Percentiles rank a stretch among this genome's conserved stretches.
phyloP scores from a whole-genome alignment of 225 moss, liverwort and hornwort genomes.

The Ulota crispa region DNA sequence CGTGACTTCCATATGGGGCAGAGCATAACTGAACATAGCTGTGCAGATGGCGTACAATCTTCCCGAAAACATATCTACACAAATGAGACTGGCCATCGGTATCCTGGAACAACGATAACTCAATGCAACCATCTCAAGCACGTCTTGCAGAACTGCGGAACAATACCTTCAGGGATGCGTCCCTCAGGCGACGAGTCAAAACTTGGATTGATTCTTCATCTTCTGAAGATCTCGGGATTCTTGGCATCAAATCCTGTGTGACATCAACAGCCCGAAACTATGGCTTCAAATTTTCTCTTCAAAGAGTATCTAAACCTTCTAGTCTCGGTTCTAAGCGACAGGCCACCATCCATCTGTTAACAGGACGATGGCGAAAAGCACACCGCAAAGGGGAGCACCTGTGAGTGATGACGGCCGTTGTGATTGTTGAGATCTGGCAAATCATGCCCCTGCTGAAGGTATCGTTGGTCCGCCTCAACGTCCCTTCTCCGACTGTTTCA shows the following conservation, averaged over 20 bases:
- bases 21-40: not conserved
- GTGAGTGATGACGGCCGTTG: slow-evolving; percentile 43
- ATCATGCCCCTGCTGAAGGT: slow-evolving; percentile 47
- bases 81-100: slow-evolving; percentile 7
- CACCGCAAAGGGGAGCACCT: slow-evolving; percentile 38
- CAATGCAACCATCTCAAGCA: slow-evolving; percentile 19
- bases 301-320: slow-evolving; percentile 6
- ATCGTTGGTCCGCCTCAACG: slow-evolving; percentile 37
- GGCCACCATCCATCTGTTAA: not conserved
- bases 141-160: not conserved
- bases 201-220: slow-evolving; percentile 57
- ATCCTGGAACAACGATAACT: not conserved
- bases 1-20: slow-evolving; percentile 8
- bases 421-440: slow-evolving; percentile 57
- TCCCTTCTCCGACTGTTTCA: slow-evolving; percentile 50
- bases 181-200: slow-evolving; percentile 63
- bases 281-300: not conserved
- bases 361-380: slow-evolving; percentile 2
- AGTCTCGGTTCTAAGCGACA: not conserved
- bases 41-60: not conserved
- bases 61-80: not conserved
- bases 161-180: slow-evolving; percentile 67
- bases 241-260: slow-evolving; percentile 62
- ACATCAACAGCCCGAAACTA: slow-evolving; percentile 23
- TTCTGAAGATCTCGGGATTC: slow-evolving; percentile 56